These are phyloP conservation scores for Excoecaria agallocha DNA, from an alignment of 345 rosid genomes.

Conservation along the genomic window DNA sequence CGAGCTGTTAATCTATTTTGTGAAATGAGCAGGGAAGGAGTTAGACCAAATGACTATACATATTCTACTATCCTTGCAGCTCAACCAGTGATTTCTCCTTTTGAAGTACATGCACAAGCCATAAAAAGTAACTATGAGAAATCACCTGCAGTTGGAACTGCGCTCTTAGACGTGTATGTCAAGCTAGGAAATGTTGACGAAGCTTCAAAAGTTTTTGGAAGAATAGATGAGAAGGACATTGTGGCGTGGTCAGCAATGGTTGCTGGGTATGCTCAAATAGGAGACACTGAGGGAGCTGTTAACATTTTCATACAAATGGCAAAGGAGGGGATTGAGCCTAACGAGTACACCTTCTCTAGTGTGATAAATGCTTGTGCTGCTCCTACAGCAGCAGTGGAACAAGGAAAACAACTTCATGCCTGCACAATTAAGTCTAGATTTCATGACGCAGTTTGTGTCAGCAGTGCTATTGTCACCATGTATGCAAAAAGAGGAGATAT, in stretches of 20 bases:
- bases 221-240: constrained; percentile 63
- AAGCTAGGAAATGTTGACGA: constrained; percentile 51
- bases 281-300: constrained; percentile 66
- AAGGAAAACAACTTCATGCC: constrained; percentile 82
- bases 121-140: constrained; percentile 61
- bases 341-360: constrained; percentile 77
- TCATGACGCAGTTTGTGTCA: constrained; percentile 53
- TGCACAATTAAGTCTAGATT: constrained; percentile 59
- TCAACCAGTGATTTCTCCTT: constrained; percentile 51
- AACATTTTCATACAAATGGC: constrained; percentile 47
- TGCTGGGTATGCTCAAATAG: constrained; percentile 68
- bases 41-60: constrained; percentile 73
- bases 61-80: constrained; percentile 74
- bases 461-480: constrained; percentile 83
- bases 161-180: constrained; percentile 79
- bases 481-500: constrained; percentile 82
- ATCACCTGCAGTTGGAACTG: constrained; percentile 66
- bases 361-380: constrained; percentile 68
- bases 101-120: constrained; percentile 63
- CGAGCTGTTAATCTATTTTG: constrained; percentile 52
- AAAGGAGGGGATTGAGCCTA: constrained; percentile 52
- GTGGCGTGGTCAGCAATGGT: constrained; percentile 95
- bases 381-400: constrained; percentile 58
- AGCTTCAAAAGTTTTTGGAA: constrained; percentile 55
- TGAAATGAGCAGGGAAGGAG: constrained; percentile 60